Percentiles rank a stretch among this genome's conserved stretches.
These are phyloP conservation scores for Mrakia gelida DNA, from an alignment of 768 basidiomycete species.

Conservation along the genomic window DNA sequence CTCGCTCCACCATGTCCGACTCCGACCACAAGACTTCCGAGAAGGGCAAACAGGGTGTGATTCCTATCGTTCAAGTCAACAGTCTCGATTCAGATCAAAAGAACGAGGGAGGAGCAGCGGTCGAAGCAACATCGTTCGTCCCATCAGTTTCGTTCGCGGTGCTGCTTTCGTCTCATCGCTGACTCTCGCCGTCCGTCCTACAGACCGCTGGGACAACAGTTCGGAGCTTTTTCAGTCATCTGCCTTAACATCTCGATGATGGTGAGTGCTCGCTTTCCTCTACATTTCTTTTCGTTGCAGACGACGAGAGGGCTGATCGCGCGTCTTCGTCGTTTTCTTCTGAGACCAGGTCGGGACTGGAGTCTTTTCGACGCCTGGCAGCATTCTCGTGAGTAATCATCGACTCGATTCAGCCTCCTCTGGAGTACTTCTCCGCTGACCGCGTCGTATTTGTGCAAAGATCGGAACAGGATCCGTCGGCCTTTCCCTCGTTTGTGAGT, in stretches of 20 bases:
- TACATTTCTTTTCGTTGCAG: background rate
- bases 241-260: constrained; percentile 18
- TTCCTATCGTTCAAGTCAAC: background rate
- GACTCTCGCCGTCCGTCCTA: background rate
- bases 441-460: background rate
- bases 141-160: background rate
- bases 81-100: background rate
- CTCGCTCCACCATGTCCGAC: background rate
- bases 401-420: too few relatives aligned
- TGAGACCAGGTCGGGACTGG: constrained; percentile 22
- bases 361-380: constrained; percentile 30
- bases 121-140: constrained; percentile 6
- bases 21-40: background rate
- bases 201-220: background rate
- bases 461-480: constrained; percentile 27
- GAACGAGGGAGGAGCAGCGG: constrained; percentile 1
- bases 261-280: background rate
- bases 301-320: background rate
- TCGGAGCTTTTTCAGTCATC: constrained; percentile 13
- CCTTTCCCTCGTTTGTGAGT: constrained; percentile 22
- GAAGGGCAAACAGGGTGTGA: background rate
- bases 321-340: background rate
- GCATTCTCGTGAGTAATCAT: constrained; percentile 18
- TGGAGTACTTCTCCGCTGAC: too few relatives aligned
- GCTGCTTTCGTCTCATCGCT: background rate